phyloP scores from a whole-genome alignment of 768 basidiomycete genomes.

The Naganishia friedmannii region DNA sequence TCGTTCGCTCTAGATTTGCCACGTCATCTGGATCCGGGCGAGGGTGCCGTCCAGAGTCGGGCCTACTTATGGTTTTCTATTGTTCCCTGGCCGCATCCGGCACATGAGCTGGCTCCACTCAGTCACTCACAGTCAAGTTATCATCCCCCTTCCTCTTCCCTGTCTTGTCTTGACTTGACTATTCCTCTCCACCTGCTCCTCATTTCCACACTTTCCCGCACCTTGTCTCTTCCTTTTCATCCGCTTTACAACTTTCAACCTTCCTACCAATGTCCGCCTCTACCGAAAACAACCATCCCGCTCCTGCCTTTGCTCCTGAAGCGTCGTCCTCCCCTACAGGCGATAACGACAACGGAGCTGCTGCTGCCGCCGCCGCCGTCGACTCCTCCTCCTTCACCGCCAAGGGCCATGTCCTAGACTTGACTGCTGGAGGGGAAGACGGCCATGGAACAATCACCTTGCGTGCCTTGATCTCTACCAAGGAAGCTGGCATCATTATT shows the following conservation, averaged over 20 bases:
- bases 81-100: neutral
- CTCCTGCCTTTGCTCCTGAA: neutral
- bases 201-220: constrained; percentile 23
- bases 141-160: neutral
- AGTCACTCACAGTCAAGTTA: neutral
- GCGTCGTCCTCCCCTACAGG: neutral
- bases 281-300: constrained; percentile 10
- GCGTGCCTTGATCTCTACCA: constrained; percentile 90
- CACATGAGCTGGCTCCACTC: neutral
- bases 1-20: neutral
- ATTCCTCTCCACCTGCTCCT: neutral
- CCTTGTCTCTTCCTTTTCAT: neutral
- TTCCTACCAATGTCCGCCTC: constrained; percentile 20
- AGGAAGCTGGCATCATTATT: constrained; percentile 96
- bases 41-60: neutral
- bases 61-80: neutral
- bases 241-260: constrained; percentile 7
- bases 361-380: neutral
- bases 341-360: neutral
- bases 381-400: neutral
- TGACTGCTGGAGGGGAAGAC: constrained; percentile 58
- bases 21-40: constrained; percentile 1
- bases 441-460: constrained; percentile 64
- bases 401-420: constrained; percentile 35
- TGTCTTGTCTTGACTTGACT: neutral